These are phyloP conservation scores for Botrytis fragariae DNA, from an alignment of 2,329 filamentous ascomycete genomes.

Conservation along the genomic window DNA sequence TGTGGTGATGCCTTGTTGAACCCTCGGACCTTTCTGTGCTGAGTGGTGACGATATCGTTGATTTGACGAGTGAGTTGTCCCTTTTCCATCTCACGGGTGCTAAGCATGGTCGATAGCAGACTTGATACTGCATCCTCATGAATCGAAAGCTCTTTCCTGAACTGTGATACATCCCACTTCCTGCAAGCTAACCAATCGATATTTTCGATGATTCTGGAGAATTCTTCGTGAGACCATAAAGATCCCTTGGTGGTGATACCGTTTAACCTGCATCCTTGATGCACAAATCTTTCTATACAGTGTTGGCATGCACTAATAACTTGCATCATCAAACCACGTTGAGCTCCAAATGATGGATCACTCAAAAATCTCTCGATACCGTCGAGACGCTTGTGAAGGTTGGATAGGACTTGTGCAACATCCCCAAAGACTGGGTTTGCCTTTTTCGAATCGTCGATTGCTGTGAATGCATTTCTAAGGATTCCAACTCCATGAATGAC, in stretches of 20 bases:
- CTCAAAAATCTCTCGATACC: slow-evolving; percentile 17
- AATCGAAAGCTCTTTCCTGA: slow-evolving; percentile 17
- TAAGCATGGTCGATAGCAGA: slow-evolving; percentile 13
- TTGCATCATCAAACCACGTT: slow-evolving; percentile 20
- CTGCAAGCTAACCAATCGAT: slow-evolving; percentile 18
- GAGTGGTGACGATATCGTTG: slow-evolving; percentile 17
- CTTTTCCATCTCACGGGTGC: slow-evolving; percentile 7
- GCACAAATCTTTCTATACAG: slow-evolving; percentile 20
- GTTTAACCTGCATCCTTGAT: slow-evolving; percentile 16
- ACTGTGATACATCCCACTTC: slow-evolving; percentile 19
- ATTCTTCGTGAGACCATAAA: slow-evolving; percentile 17
- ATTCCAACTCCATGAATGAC: slow-evolving; percentile 18
- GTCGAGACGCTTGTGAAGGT: slow-evolving; percentile 14
- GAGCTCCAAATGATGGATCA: slow-evolving; percentile 9
- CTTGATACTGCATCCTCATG: slow-evolving; percentile 16
- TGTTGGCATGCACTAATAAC: slow-evolving; percentile 17
- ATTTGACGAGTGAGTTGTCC: slow-evolving; percentile 18
- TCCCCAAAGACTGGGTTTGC: slow-evolving; percentile 14
- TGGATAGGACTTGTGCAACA: slow-evolving; percentile 15
- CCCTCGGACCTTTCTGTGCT: slow-evolving; percentile 18
- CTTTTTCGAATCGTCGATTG: slow-evolving; percentile 13
- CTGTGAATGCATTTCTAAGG: slow-evolving; percentile 14
- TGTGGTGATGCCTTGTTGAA: background rate
- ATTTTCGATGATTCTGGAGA: slow-evolving; percentile 10
- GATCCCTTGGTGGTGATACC: slow-evolving; percentile 18